Evolutionary conservation across 2,329 filamentous ascomycete genomes (phyloP).

Genomic region (Arthroderma uncinatum): DNA sequence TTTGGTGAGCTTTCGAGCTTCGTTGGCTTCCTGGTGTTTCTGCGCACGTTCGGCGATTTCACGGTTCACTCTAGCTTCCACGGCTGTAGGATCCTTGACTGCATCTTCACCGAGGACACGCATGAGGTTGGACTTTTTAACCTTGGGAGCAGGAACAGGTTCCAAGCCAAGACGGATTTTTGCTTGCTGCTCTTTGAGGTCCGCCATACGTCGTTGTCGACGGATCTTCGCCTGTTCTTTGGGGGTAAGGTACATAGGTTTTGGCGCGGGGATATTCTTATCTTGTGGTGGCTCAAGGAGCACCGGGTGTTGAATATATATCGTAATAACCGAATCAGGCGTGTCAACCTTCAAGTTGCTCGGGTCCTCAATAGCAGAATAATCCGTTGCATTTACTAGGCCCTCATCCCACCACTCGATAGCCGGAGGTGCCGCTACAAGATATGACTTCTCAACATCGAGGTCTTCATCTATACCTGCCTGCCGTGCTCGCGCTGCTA

Average conservation of each 20-base stretch:
- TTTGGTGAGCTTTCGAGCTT: slow-evolving; percentile 76
- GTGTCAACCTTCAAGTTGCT: slow-evolving; percentile 60
- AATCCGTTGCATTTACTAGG: slow-evolving; percentile 62
- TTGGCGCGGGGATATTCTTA: slow-evolving; percentile 63
- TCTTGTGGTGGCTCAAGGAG: slow-evolving; percentile 86
- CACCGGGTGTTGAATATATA: slow-evolving; percentile 87
- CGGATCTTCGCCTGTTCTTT: slow-evolving; percentile 88
- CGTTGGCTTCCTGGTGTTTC: slow-evolving; percentile 67
- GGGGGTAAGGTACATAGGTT: slow-evolving; percentile 83
- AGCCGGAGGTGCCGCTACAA: slow-evolving; percentile 71
- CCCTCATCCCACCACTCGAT: slow-evolving; percentile 98
- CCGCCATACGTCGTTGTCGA: slow-evolving; percentile 78
- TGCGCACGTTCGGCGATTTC: slow-evolving; percentile 81
- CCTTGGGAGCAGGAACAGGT: slow-evolving; percentile 83
- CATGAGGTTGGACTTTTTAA: slow-evolving; percentile 97
- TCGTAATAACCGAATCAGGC: slow-evolving; percentile 76
- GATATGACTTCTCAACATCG: slow-evolving; percentile 78
- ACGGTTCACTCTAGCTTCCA: slow-evolving; percentile 84
- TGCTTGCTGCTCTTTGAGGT: slow-evolving; percentile 90
- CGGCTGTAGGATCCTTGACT: slow-evolving; percentile 93
- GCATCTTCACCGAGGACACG: slow-evolving; percentile 83
- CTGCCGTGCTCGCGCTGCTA: slow-evolving; percentile 75
- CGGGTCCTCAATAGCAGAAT: slow-evolving; percentile 57
- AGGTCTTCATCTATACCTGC: slow-evolving; percentile 89
- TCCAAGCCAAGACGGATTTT: slow-evolving; percentile 87